Conservation (phyloP, 371 early-diverging fungal genomes). For the Rhizomucor miehei region DNA sequence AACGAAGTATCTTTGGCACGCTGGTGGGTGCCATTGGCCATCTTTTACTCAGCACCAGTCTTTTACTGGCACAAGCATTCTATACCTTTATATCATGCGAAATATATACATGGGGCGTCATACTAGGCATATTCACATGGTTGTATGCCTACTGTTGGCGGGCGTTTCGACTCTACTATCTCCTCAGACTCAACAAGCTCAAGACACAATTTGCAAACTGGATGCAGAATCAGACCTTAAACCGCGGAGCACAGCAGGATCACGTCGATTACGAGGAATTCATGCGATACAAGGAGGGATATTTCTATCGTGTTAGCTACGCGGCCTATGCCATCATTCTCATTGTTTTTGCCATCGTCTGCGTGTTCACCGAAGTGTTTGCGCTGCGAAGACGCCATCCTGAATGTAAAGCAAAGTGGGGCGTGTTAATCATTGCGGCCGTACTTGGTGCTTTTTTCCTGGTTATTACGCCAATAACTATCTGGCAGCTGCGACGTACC, state of each 20-base stretch:
- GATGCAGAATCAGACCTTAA: neutral
- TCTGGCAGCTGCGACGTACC: slow-evolving; percentile 18
- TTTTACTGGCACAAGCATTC: slow-evolving; percentile 21
- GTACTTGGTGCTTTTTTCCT: slow-evolving; percentile 21
- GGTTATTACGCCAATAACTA: slow-evolving; percentile 20
- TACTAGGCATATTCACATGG: slow-evolving; percentile 37
- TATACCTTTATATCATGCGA: slow-evolving; percentile 16
- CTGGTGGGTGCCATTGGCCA: slow-evolving; percentile 34
- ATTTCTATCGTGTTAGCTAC: slow-evolving; percentile 5
- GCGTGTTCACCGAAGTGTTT: slow-evolving; percentile 12
- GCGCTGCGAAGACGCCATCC: neutral
- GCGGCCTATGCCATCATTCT: slow-evolving; percentile 11
- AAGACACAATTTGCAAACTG: slow-evolving; percentile 15
- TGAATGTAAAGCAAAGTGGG: slow-evolving; percentile 18
- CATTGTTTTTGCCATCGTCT: slow-evolving; percentile 13
- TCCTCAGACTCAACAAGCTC: slow-evolving; percentile 24
- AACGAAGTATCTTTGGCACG: slow-evolving; percentile 25
- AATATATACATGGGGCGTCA: slow-evolving; percentile 24
- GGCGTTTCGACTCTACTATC: slow-evolving; percentile 25
- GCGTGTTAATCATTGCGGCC: slow-evolving; percentile 8
- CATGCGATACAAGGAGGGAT: slow-evolving; percentile 13
- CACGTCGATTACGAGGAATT: slow-evolving; percentile 31
- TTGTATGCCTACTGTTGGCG: slow-evolving; percentile 28
- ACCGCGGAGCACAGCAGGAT: neutral
- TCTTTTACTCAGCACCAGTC: slow-evolving; percentile 21